Evolutionary conservation across 495 filamentous ascomycete genomes (phyloP), one percentile per base, ranked within the genome.

Genomic region (Trichocladium antarcticum): DNA sequence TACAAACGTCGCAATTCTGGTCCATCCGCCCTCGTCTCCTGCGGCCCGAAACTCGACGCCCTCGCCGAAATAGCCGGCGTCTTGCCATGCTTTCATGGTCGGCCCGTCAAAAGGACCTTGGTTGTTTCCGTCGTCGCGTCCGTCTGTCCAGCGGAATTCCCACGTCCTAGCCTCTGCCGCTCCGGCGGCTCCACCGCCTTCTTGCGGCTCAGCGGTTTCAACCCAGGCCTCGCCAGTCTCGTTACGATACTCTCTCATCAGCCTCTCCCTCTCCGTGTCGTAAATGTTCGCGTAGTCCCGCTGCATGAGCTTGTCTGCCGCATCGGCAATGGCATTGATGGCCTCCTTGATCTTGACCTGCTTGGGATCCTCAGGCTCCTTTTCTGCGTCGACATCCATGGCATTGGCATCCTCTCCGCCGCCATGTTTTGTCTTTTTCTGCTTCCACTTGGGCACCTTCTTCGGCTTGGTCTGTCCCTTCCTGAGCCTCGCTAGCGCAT

Each of bases 141-240:
- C 87, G 57, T 95, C 88, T 12, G 77, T 81, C 92, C 92, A 97
- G 22, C 86, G 70, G 60, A 84, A 97, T 63, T 97, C 85, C 90
- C 90, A 98, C 73, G 81, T 79, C 48, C 69, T 73, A 3, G 60
- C 54, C 15, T 58, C 57, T 5, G 52, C 29, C 20, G 31, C 54
- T 15, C 21, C 37, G 29, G 53, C 40, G 3, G 43, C 32, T 1
- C 48, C 34, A 6, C 50, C 58, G 3, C 66, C 59, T 5, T 54
- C 64, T 3, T 60, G 55, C 12, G 46, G 20, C 7, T 42, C 32
- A 1, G 50, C 42, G 1, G 61, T 57, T 28, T 93, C 85, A n/a
- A 84, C 74, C 89, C 92, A 99, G 7, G 80, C 77, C 54, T 96
- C 89, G 5, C 89, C 93, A 0, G 86, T 87, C 60, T 97, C 90